Conservation (phyloP, 768 basidiomycete species). For the Dacryopinax spathularia region DNA sequence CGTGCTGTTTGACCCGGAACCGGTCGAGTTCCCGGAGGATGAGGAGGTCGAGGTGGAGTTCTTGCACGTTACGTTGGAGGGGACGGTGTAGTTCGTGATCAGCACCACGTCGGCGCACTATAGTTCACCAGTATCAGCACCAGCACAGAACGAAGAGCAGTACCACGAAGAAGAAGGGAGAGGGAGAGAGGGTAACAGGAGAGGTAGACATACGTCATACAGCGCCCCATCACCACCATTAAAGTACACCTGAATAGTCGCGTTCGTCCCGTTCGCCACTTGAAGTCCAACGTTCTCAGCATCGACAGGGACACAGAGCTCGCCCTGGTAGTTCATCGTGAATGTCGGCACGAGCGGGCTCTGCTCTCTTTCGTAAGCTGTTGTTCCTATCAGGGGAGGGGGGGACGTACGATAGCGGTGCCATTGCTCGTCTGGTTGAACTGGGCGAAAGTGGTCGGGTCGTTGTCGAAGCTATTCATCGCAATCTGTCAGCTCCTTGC, state of each 20-base stretch:
- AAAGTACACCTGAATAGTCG: constrained; percentile 56
- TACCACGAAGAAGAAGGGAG: background rate
- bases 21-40: background rate
- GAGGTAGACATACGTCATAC: constrained; percentile 48
- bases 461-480: constrained; percentile 14
- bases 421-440: constrained; percentile 37
- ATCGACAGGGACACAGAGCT: constrained; percentile 53
- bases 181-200: background rate
- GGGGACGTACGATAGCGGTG: background rate
- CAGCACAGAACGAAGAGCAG: background rate
- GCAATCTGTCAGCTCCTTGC: background rate
- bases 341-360: constrained; percentile 36
- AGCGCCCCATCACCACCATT: constrained; percentile 58
- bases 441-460: constrained; percentile 49
- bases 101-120: constrained; percentile 74
- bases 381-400: background rate
- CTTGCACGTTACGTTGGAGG: constrained; percentile 25
- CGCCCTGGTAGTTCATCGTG: constrained; percentile 41
- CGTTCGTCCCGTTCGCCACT: constrained; percentile 49
- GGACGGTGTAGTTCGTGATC: constrained; percentile 36
- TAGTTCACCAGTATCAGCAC: background rate
- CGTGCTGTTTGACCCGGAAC: background rate
- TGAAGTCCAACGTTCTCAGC: constrained; percentile 36
- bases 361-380: too few relatives aligned
- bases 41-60: background rate